These are phyloP conservation scores for Saturnispora diversa DNA, from an alignment of 805 yeast species.

Conservation along the genomic window DNA sequence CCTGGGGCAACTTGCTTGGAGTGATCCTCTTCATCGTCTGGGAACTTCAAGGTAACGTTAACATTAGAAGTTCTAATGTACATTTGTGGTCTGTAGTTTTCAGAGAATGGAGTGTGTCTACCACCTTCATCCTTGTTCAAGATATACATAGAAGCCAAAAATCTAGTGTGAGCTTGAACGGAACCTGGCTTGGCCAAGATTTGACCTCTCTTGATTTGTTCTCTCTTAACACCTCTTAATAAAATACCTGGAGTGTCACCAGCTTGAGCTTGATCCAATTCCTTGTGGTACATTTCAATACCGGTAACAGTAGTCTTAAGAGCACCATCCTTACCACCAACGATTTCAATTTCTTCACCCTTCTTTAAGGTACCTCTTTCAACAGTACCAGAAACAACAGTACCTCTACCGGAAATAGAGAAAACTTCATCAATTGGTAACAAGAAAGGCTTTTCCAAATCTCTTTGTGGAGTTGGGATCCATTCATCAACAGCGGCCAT, in stretches of 20 bases:
- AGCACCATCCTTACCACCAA: constrained; percentile 81
- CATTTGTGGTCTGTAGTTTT: constrained; percentile 97
- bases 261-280: constrained; percentile 93
- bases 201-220: constrained; percentile 96
- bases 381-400: constrained; percentile 97
- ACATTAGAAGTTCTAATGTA: constrained; percentile 95
- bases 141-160: constrained; percentile 88
- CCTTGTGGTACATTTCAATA: constrained; percentile 99
- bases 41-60: constrained; percentile 84
- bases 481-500: constrained; percentile 88
- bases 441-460: constrained; percentile 90
- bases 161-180: constrained; percentile 86
- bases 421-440: constrained; percentile 97
- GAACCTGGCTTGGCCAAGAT: constrained; percentile 89
- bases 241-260: constrained; percentile 99
- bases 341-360: constrained; percentile 98
- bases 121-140: constrained; percentile 98
- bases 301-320: constrained; percentile 94
- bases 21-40: constrained; percentile 69
- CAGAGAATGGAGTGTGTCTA: constrained; percentile 95
- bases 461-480: constrained; percentile 96
- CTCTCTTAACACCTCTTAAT: constrained; percentile 97
- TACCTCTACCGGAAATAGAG: constrained; percentile 99
- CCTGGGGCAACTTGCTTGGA: constrained; percentile 94
- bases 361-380: constrained; percentile 96